Conservation (phyloP, 345 rosid species). For the Eucalyptus grandis region DNA sequence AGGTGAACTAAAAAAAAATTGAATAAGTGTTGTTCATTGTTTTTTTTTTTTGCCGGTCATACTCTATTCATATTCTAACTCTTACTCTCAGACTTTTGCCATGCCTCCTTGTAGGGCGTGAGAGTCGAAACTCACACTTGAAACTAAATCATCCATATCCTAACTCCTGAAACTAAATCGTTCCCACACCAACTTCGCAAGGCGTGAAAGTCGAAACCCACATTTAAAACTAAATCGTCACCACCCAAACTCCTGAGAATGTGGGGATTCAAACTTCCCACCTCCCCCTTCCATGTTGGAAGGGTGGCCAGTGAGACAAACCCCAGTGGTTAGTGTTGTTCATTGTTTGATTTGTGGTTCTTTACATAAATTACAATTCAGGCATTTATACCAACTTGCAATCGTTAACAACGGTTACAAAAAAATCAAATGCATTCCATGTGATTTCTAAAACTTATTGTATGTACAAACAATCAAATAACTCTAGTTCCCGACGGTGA, state of each 20-base stretch:
- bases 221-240: rapidly evolving
- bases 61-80: no score
- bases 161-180: no score
- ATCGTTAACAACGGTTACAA: background rate
- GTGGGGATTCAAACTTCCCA: no score
- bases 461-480: background rate
- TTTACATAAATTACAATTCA: background rate
- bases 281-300: no score
- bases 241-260: rapidly evolving
- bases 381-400: background rate
- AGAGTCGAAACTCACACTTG: no score
- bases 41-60: rapidly evolving
- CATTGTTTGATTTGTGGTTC: background rate
- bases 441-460: background rate
- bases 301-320: rapidly evolving
- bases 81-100: rapidly evolving
- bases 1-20: background rate
- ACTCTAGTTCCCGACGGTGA: background rate
- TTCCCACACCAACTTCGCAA: no score
- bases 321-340: background rate
- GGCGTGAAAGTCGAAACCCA: no score
- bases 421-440: background rate
- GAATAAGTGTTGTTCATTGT: background rate
- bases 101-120: rapidly evolving
- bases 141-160: no score